These are phyloP conservation scores for Clitocybe nebularis DNA, from an alignment of 1,284 basidiomycete genomes.

Conservation along the genomic window DNA sequence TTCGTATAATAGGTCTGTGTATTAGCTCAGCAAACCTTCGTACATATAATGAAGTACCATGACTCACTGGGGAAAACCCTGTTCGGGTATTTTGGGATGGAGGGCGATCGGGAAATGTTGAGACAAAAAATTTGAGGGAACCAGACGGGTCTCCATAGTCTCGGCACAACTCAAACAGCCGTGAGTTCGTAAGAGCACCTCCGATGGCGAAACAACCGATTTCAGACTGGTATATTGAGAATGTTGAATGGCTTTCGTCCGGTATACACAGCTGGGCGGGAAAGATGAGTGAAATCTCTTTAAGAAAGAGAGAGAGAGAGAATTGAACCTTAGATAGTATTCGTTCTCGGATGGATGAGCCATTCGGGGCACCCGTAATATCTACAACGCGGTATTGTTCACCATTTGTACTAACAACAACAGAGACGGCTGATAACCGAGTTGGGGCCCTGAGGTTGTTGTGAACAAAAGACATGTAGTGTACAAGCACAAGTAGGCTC, in stretches of 20 bases:
- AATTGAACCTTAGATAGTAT: conserved; percentile 37
- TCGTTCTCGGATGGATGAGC: conserved; percentile 38
- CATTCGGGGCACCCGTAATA: conserved; percentile 38
- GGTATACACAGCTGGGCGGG: conserved; percentile 62
- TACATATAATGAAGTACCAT: neutral
- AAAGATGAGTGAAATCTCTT: neutral
- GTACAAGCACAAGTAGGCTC: neutral
- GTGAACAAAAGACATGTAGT: neutral
- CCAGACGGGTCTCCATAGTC: conserved; percentile 62
- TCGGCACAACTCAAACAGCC: conserved; percentile 59
- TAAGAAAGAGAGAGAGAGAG: neutral
- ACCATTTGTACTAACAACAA: conserved; percentile 41
- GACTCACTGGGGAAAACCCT: conserved; percentile 15
- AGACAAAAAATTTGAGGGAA: conserved; percentile 69
- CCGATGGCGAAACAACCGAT: conserved; percentile 65
- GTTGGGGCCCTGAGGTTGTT: conserved; percentile 18
- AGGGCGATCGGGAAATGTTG: conserved; percentile 38
- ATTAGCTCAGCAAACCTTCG: neutral
- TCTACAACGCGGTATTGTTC: conserved; percentile 45
- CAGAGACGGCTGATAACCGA: conserved; percentile 28
- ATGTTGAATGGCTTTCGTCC: conserved; percentile 62
- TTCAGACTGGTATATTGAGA: conserved; percentile 71
- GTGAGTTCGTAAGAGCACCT: conserved; percentile 52
- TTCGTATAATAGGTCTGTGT: conserved; percentile 4
- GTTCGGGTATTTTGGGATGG: conserved; percentile 14